phyloP scores from a whole-genome alignment of 169 alveolate species.

The Cryptosporidium ubiquitum region DNA sequence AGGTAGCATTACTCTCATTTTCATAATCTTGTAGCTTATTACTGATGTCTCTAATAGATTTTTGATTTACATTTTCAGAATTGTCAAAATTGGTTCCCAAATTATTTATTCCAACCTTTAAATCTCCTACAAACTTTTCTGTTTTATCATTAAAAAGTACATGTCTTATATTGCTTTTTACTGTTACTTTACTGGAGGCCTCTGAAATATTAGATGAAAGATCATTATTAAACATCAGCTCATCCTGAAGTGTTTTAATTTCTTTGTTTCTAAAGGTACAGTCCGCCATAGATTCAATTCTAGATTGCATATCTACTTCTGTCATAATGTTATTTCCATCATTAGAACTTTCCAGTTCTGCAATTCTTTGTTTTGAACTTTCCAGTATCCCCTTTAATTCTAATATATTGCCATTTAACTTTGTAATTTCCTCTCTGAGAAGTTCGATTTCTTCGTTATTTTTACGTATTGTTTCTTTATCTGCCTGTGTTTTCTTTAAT shows the following conservation, averaged over 20 bases:
- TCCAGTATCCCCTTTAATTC: constrained; percentile 45
- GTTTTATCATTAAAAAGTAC: constrained; percentile 58
- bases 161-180: constrained; percentile 27
- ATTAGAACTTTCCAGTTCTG: constrained; percentile 22
- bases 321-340: constrained; percentile 41
- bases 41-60: background rate
- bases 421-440: constrained; percentile 31
- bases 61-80: background rate
- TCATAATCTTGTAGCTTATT: background rate
- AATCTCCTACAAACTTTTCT: constrained; percentile 29
- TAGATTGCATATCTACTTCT: constrained; percentile 55
- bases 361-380: constrained; percentile 27
- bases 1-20: background rate
- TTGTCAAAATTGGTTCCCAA: background rate
- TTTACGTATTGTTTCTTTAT: constrained; percentile 17
- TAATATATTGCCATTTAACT: background rate
- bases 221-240: background rate
- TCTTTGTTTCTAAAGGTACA: constrained; percentile 11
- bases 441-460: constrained; percentile 14
- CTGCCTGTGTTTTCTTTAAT: constrained; percentile 5
- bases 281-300: constrained; percentile 34
- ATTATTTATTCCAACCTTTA: background rate
- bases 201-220: constrained; percentile 11
- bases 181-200: background rate
- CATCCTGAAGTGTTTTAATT: constrained; percentile 60